Evolutionary conservation across 176 grass and related monocot genomes (phyloP).

Genomic region (Poa annua): DNA sequence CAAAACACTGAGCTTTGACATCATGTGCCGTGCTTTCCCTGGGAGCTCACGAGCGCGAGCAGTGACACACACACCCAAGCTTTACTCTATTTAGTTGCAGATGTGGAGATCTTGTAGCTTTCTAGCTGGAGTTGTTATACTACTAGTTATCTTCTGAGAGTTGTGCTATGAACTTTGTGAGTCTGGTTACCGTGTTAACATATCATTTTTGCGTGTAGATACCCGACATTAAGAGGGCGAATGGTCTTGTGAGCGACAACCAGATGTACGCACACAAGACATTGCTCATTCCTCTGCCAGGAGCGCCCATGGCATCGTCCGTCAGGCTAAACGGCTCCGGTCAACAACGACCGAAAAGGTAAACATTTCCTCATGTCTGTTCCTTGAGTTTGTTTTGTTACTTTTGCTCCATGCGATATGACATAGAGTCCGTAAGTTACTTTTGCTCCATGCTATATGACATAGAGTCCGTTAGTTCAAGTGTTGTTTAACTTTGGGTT

Average conservation of each 20-base stretch:
- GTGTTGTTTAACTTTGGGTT: too few species aligned
- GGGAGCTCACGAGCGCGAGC: too few species aligned
- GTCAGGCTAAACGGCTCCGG: constrained; percentile 43
- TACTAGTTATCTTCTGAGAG: not conserved
- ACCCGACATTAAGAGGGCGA: constrained; percentile 85
- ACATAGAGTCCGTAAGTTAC: too few species aligned
- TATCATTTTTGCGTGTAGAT: constrained; percentile 47
- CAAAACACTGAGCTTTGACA: too few species aligned
- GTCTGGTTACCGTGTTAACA: not conserved
- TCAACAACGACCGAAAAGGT: constrained; percentile 55
- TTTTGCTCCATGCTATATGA: not conserved
- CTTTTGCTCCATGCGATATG: not conserved
- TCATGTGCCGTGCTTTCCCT: too few species aligned
- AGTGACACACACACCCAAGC: too few species aligned
- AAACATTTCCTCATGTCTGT: not conserved
- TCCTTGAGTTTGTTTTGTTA: not conserved
- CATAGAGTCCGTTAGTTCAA: too few species aligned
- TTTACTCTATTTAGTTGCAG: too few species aligned
- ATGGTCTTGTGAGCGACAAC: constrained; percentile 68
- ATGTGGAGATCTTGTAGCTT: too few species aligned
- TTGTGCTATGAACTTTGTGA: not conserved
- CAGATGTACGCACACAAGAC: constrained; percentile 94
- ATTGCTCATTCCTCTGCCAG: constrained; percentile 77
- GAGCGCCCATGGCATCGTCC: constrained; percentile 56
- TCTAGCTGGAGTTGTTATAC: not conserved